A percentile compares a stretch with the other conserved stretches of the same genome.
Evolutionary conservation across 2,329 filamentous ascomycete species (phyloP).

Genomic region (Paramyrothecium sp.): DNA sequence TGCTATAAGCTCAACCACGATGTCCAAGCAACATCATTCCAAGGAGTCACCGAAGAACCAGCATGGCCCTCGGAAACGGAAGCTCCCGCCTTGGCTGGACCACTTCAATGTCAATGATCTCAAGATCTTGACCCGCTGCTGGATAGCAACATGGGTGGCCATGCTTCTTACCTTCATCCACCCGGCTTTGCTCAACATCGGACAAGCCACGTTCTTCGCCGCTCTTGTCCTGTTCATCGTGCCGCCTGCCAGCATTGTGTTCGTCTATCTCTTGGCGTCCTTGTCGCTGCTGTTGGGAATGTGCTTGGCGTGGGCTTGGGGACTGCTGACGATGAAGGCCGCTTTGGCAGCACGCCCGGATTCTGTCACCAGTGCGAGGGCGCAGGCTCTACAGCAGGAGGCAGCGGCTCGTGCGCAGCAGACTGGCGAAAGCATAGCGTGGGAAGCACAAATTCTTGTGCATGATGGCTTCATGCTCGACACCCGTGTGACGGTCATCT

Average conservation of each 20-base stretch:
- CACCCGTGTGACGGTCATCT: constrained; percentile 38
- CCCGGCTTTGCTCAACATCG: constrained; percentile 37
- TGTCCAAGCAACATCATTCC: too few species aligned
- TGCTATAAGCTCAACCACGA: too few species aligned
- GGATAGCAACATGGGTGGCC: constrained; percentile 42
- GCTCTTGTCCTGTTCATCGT: constrained; percentile 40
- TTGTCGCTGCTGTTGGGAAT: constrained; percentile 44
- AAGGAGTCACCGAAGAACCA: too few species aligned
- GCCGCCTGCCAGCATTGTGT: constrained; percentile 43
- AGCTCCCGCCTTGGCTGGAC: constrained; percentile 32
- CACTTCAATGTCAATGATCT: constrained; percentile 47
- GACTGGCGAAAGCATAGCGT: constrained; percentile 15
- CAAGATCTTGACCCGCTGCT: constrained; percentile 45
- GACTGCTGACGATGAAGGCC: constrained; percentile 46
- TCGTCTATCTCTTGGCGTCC: constrained; percentile 40
- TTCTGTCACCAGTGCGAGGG: constrained; percentile 30
- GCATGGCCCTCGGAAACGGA: neutral
- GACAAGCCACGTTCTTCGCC: constrained; percentile 44
- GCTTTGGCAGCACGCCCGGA: constrained; percentile 39
- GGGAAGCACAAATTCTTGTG: constrained; percentile 33
- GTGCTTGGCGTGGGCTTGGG: constrained; percentile 48
- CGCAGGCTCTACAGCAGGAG: constrained; percentile 30
- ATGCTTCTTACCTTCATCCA: constrained; percentile 45
- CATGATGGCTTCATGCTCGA: constrained; percentile 47
- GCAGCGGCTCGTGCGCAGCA: constrained; percentile 30